A percentile compares a stretch with the other conserved stretches of the same genome.
phyloP scores from a whole-genome alignment of 2,329 filamentous ascomycete species.

The Thielaviopsis populi region DNA sequence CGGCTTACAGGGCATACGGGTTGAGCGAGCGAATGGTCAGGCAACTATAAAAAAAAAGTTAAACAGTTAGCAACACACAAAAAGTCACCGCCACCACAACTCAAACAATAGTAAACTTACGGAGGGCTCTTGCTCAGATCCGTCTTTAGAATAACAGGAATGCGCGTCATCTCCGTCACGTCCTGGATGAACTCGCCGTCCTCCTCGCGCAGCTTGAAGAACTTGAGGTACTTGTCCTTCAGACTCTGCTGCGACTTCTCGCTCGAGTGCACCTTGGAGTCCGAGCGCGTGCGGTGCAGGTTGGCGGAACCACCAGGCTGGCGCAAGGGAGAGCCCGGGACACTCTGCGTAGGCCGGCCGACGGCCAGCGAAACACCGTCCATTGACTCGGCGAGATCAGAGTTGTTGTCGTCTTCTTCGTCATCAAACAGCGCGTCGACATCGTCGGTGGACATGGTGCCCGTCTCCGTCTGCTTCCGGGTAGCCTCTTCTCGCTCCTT shows the following conservation, averaged over 20 bases:
- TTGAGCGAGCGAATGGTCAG: constrained; percentile 73
- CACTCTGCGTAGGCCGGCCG: constrained; percentile 87
- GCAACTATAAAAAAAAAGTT: constrained; percentile 41
- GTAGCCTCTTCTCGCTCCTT: constrained; percentile 84
- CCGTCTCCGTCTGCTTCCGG: constrained; percentile 85
- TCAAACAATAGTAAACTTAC: constrained; percentile 47
- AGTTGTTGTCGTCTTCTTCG: constrained; percentile 64
- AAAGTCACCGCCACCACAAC: background rate
- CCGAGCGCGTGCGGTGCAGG: constrained; percentile 79
- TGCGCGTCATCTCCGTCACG: constrained; percentile 90
- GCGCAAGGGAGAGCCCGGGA: constrained; percentile 77
- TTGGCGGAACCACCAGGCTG: constrained; percentile 46
- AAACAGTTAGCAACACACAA: too few species aligned
- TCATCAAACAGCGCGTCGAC: constrained; percentile 94
- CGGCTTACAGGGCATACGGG: constrained; percentile 49
- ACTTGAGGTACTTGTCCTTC: constrained; percentile 90
- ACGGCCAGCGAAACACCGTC: constrained; percentile 68
- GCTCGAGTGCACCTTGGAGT: constrained; percentile 69
- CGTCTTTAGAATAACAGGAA: constrained; percentile 97
- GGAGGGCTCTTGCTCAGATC: constrained; percentile 97
- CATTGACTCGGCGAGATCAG: constrained; percentile 79
- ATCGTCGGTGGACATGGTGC: constrained; percentile 83
- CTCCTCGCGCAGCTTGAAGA: constrained; percentile 82
- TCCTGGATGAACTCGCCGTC: constrained; percentile 96
- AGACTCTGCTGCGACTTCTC: constrained; percentile 70